Evolutionary conservation across 495 filamentous ascomycete genomes (phyloP).

Genomic region (Xanthoparmelia taractica): DNA sequence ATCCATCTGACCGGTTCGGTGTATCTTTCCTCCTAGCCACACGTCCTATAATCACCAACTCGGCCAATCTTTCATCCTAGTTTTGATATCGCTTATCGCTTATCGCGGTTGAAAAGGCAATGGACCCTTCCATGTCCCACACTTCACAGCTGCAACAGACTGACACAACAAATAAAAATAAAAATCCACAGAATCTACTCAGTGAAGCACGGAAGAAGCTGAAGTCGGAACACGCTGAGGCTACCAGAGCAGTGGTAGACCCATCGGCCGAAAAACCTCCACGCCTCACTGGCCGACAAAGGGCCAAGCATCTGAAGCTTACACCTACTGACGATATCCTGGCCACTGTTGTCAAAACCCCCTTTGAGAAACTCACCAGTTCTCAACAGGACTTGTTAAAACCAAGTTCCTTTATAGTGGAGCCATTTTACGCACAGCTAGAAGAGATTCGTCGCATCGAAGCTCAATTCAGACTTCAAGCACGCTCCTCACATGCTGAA

Average conservation of each 20-base stretch:
- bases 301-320: not conserved
- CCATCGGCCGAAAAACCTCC: not conserved
- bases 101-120: not conserved
- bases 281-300: not conserved
- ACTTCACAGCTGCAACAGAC: not conserved
- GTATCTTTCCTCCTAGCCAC: not conserved
- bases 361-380: not conserved
- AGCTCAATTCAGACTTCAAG: not conserved
- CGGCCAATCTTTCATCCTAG: not conserved
- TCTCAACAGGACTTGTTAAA: not conserved
- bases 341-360: not conserved
- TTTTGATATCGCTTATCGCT: too few species aligned
- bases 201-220: not conserved
- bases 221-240: not conserved
- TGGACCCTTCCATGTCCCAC: too few species aligned
- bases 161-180: not conserved
- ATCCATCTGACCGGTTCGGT: too few species aligned
- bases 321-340: not conserved
- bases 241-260: not conserved
- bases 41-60: not conserved
- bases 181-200: not conserved
- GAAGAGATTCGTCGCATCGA: not conserved
- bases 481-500: constrained; percentile 45
- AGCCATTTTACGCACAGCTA: not conserved
- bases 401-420: not conserved